These are phyloP conservation scores for Tolypocladium guangdongense DNA, from an alignment of 2,329 filamentous ascomycete genomes.

Conservation along the genomic window DNA sequence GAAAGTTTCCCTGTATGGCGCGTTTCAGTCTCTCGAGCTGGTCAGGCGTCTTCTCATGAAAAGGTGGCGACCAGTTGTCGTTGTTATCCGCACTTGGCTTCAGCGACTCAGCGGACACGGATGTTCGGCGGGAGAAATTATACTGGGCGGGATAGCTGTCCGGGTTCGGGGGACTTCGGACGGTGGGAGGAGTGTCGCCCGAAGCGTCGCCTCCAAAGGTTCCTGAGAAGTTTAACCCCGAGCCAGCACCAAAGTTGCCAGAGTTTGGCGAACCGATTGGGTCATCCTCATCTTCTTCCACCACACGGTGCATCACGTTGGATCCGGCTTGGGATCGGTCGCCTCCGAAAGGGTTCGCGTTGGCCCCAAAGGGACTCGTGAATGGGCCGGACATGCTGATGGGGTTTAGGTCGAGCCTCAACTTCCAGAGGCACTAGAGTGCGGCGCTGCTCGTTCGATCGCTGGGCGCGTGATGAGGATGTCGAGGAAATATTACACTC, in stretches of 20 bases:
- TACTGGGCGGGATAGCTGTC: constrained; percentile 84
- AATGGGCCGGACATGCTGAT: constrained; percentile 65
- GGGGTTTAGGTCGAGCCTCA: not conserved
- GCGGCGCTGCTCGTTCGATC: not conserved
- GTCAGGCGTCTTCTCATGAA: constrained; percentile 70
- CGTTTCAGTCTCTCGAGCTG: constrained; percentile 69
- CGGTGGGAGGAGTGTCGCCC: constrained; percentile 32
- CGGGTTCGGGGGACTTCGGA: constrained; percentile 40
- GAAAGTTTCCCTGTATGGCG: constrained; percentile 80
- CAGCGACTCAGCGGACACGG: constrained; percentile 91
- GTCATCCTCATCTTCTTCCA: constrained; percentile 79
- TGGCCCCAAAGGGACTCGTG: constrained; percentile 58
- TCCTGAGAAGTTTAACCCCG: constrained; percentile 34
- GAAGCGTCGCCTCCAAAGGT: constrained; percentile 43
- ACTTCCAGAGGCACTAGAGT: not conserved
- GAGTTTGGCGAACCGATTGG: constrained; percentile 50
- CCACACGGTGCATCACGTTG: constrained; percentile 40
- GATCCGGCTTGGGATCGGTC: constrained; percentile 21
- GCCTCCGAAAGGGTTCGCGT: constrained; percentile 63
- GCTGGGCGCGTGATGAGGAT: not conserved
- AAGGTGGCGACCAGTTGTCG: constrained; percentile 84
- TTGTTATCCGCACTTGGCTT: constrained; percentile 76
- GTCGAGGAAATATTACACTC: not conserved
- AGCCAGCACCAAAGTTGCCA: constrained; percentile 28
- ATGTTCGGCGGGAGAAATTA: constrained; percentile 85